These are phyloP conservation scores for Coelastrella sp. DNA, from an alignment of 139 green algal genomes.

Conservation along the genomic window DNA sequence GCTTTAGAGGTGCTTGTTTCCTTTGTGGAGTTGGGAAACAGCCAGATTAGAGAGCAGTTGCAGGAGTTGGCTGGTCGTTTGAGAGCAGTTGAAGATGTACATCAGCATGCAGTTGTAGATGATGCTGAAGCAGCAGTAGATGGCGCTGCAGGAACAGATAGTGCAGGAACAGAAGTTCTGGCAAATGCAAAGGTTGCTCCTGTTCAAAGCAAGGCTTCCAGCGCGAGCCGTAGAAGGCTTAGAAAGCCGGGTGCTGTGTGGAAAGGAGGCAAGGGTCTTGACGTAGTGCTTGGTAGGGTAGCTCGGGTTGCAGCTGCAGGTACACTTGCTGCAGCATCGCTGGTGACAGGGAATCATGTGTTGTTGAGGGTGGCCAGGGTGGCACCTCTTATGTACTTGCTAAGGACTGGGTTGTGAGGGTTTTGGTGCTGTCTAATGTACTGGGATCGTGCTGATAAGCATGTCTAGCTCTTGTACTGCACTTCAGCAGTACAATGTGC, in stretches of 20 bases:
- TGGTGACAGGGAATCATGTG: constrained; percentile 4
- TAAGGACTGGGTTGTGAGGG: constrained; percentile 28
- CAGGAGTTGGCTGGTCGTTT: not conserved
- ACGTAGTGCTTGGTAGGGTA: not conserved
- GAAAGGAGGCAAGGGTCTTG: not conserved
- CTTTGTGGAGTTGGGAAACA: not conserved
- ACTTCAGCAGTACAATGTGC: no score
- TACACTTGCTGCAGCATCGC: constrained; percentile 12
- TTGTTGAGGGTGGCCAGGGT: constrained; percentile 17
- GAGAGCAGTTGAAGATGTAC: not conserved
- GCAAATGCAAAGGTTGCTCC: not conserved
- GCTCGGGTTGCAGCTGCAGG: constrained; percentile 11
- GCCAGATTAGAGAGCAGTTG: not conserved
- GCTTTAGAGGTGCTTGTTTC: constrained; percentile 14
- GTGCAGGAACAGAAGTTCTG: not conserved
- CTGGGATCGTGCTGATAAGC: no score
- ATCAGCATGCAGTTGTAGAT: not conserved
- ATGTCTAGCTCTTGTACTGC: no score
- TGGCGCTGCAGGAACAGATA: not conserved
- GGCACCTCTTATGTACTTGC: constrained; percentile 26
- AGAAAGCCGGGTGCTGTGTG: not conserved
- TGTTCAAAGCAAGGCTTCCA: not conserved
- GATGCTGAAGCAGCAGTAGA: not conserved
- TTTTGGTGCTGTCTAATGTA: no score
- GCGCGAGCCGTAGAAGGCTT: not conserved